These are phyloP conservation scores for Pseudocercospora macadamiae DNA, from an alignment of 2,329 filamentous ascomycete species.

Conservation along the genomic window DNA sequence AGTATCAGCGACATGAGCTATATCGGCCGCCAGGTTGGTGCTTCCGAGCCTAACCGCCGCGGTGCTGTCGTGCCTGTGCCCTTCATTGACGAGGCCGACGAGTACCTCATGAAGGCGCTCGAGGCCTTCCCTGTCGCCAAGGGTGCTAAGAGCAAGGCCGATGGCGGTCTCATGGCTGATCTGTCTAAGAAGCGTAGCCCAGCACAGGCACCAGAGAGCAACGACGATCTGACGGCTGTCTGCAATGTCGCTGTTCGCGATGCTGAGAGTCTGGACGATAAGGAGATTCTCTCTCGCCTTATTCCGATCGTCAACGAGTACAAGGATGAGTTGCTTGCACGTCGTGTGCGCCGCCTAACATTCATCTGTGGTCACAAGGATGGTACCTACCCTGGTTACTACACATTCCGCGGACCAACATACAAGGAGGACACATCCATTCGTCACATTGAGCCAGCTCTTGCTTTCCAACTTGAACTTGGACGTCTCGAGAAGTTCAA, in stretches of 20 bases:
- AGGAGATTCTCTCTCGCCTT: conserved; percentile 77
- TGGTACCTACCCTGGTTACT: conserved; percentile 94
- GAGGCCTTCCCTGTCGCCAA: conserved; percentile 70
- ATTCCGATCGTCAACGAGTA: conserved; percentile 73
- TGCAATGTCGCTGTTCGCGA: conserved; percentile 91
- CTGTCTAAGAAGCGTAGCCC: conserved; percentile 70
- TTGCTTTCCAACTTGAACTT: conserved; percentile 98
- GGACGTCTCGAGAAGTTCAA: conserved; percentile 93
- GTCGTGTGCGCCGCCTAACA: conserved; percentile 83
- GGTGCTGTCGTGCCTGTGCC: conserved; percentile 92
- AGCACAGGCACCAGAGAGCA: conserved; percentile 48
- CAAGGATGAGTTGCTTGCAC: conserved; percentile 80
- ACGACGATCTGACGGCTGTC: conserved; percentile 78
- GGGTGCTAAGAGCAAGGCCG: conserved; percentile 48
- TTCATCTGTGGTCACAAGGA: conserved; percentile 96
- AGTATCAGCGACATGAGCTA: conserved; percentile 98
- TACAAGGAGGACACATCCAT: conserved; percentile 94
- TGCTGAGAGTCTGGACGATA: conserved; percentile 79
- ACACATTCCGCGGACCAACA: conserved; percentile 90
- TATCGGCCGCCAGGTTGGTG: conserved; percentile 69
- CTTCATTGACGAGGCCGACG: conserved; percentile 92
- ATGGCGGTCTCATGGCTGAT: conserved; percentile 65
- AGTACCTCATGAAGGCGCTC: conserved; percentile 79
- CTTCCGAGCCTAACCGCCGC: conserved; percentile 74
- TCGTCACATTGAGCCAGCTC: conserved; percentile 92